phyloP scores from a whole-genome alignment of 345 rosid species.

The Geranium rotundifolium region DNA sequence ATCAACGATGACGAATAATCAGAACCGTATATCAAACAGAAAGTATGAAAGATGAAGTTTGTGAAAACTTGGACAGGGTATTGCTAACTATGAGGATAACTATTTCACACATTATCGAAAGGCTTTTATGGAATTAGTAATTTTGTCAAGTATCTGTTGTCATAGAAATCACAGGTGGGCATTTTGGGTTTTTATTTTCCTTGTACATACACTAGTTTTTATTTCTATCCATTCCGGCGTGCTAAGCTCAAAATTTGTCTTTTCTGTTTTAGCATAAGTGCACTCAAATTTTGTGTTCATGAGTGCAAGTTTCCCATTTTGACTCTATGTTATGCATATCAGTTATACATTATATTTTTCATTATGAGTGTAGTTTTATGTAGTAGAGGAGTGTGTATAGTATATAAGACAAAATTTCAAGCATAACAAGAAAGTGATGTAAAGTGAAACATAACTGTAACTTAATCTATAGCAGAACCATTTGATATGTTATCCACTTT shows the following conservation, averaged over 20 bases:
- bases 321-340: not conserved
- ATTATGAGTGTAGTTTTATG: not conserved
- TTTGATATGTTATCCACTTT: no score
- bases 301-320: not conserved
- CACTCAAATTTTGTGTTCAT: not conserved
- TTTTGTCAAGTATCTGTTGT: constrained; percentile 85
- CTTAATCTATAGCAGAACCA: no score
- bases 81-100: constrained; percentile 92
- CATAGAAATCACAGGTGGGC: constrained; percentile 91
- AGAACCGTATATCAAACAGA: constrained; percentile 75
- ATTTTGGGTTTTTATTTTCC: constrained; percentile 5
- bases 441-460: no score
- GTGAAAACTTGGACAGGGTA: constrained; percentile 82
- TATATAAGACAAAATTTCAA: no score
- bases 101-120: constrained; percentile 59
- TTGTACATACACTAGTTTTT: constrained; percentile 1
- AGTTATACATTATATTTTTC: not conserved
- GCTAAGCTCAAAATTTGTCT: not conserved
- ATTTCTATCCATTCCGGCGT: not conserved
- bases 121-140: constrained; percentile 87
- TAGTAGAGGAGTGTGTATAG: not conserved
- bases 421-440: no score
- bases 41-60: constrained; percentile 80
- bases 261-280: no score
- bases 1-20: constrained; percentile 76